Base-by-base conservation (phyloP, 148 eudicot species). In the Rhododendron kiyosumense region DNA sequence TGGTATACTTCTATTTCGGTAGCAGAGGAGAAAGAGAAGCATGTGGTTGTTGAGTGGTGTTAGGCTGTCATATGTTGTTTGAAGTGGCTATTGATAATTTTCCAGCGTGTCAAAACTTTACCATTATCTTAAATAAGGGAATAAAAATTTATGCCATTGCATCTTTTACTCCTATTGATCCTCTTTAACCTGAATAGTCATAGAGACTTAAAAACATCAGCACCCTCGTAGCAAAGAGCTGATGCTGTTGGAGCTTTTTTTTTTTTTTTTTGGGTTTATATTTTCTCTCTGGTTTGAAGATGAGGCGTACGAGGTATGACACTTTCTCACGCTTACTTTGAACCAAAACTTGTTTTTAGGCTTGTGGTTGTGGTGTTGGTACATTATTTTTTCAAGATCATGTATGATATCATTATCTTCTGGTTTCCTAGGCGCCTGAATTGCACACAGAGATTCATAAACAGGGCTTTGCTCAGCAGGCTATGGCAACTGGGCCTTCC, bases 371-470 rank as follows among this genome's bases (percentile, higher is more conserved):
- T 78, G 17, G 5, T 12, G 28, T n/a, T 46, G 34, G 20, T 46
- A 46, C 13, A 20, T 84, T 49, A 18, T 13, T 18, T 38, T 43
- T 84, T 48, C 51, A 20, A 48, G 32, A 24, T 46, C 30, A 26
- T 30, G 34, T 8, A 65, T 79, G 61, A 17, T 26, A 79, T 46
- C 59, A 3, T 83, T 46, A 20, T 81, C n/a, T 80, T 79, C 59
- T 45, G 48, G 77, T 79, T 85, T 71, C 5, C 26, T 71, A 92
- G 94, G 93, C 94, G 57, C 94, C 94, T 67, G 92, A 91, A 59
- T 73, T 92, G 81, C 93, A 92, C 73, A 52, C 73, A 36, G 91
- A 92, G 90, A 84, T 92, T 88, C 93, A 92, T 85, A 91, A 87
- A 84, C 87, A 88, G 32, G 91, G 90, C 59, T 59, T 89, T 20